A percentile compares a stretch with the other conserved stretches of the same genome.
These are phyloP conservation scores for Nevesoporus exiguus DNA, from an alignment of 768 basidiomycete genomes.

Conservation along the genomic window DNA sequence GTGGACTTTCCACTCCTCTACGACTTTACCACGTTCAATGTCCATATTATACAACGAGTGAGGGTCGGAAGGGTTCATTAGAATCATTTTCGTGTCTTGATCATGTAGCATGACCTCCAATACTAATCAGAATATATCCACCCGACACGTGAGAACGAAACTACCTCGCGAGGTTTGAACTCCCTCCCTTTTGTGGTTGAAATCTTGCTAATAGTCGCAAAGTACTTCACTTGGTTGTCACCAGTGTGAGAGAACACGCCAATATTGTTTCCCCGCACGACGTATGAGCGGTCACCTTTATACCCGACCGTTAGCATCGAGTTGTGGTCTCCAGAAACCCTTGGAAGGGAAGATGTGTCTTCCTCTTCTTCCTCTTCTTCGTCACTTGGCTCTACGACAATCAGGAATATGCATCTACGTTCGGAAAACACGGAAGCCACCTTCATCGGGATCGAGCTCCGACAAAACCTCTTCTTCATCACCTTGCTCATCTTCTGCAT, in stretches of 20 bases:
- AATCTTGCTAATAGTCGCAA: constrained; percentile 82
- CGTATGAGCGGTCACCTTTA: constrained; percentile 92
- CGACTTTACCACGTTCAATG: constrained; percentile 90
- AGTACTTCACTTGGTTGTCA: constrained; percentile 74
- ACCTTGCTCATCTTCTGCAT: constrained; percentile 68
- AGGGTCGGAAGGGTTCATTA: constrained; percentile 80
- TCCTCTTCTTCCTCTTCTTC: constrained; percentile 37
- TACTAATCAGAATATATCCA: constrained; percentile 7
- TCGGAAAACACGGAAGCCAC: constrained; percentile 32
- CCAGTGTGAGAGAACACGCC: constrained; percentile 81
- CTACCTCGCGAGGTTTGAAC: constrained; percentile 84
- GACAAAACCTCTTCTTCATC: constrained; percentile 76
- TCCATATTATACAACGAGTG: constrained; percentile 89
- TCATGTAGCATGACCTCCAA: constrained; percentile 91
- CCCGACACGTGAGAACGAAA: constrained; percentile 14
- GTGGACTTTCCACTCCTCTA: constrained; percentile 99
- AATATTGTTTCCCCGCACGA: constrained; percentile 87
- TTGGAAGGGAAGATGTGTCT: constrained; percentile 35
- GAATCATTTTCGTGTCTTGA: constrained; percentile 92
- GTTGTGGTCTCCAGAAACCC: constrained; percentile 64
- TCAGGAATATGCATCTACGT: neutral
- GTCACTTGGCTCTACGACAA: constrained; percentile 45
- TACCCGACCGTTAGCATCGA: constrained; percentile 91
- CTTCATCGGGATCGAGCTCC: constrained; percentile 63
- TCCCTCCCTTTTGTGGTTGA: constrained; percentile 74